Evolutionary conservation across 441 rosid species (phyloP), one percentile per base, ranked within the genome.

Genomic region (Dalechampia spathulata): DNA sequence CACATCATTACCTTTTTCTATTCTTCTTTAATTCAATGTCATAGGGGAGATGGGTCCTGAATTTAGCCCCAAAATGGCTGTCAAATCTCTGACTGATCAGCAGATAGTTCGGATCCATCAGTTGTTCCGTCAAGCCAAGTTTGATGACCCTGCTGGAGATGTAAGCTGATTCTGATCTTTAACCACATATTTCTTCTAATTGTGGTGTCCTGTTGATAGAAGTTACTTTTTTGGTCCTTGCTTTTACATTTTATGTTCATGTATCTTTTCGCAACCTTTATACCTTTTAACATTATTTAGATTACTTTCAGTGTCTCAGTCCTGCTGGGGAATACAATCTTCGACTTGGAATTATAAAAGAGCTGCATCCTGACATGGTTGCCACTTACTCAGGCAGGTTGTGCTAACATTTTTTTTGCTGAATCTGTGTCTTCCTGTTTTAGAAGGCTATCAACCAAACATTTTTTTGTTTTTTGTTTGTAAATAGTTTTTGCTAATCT

Each of bases 261-360:
- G 11, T 49, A 8, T 38, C 10, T 57, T n/a, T 13, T 11, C 40
- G 34, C 55, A 46, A 28, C 20, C 37, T 41, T 22, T 1, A 7
- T 17, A 22, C n/a, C 36, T 42, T 54, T 53, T 28, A 37, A 27
- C 15, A 1, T 47, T 66, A 27, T 49, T 42, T 37, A 28, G 13
- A 41, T 34, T 38, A 19, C 39, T 65, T 72, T 59, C 75, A 89
- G 99, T 89, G 99, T 73, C 99, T 93, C 60, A 93, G 99, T 75
- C 97, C 99, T 55, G 99, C 99, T n/a, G 97, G 96, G 55, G 99
- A 93, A 58, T 93, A 93, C 75, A 93, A 93, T 79, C 99, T 93
- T 62, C 99, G 95, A 63, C 85, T 93, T 57, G 99, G 99, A 67
- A 89, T 93, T 61, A 83, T 93, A 71, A 93, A 93, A 78, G 99